phyloP scores from a whole-genome alignment of 2,329 filamentous ascomycete species.

The Calonectria crousiana region DNA sequence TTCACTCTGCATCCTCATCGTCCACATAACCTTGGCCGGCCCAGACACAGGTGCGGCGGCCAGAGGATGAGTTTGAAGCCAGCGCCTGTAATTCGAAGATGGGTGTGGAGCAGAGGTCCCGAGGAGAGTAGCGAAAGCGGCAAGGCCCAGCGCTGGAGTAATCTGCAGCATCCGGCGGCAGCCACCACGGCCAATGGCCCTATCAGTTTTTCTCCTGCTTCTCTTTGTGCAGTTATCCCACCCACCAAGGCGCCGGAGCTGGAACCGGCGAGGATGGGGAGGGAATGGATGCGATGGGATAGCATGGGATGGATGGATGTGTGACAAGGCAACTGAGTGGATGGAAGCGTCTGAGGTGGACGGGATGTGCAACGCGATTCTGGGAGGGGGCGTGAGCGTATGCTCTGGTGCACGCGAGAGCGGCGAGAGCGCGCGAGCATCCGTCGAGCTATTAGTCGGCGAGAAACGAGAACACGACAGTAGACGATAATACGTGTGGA shows the following conservation, averaged over 20 bases:
- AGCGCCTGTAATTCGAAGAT: neutral
- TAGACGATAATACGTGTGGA: conserved; percentile 7
- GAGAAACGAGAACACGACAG: conserved; percentile 16
- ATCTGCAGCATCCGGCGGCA: conserved; percentile 14
- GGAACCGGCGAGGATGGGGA: conserved; percentile 36
- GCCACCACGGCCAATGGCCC: conserved; percentile 6
- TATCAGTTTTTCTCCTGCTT: neutral
- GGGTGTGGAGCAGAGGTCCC: conserved; percentile 1
- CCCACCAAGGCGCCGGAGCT: conserved; percentile 38
- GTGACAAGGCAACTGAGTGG: conserved; percentile 20
- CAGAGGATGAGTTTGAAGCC: neutral
- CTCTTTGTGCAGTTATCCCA: conserved; percentile 19
- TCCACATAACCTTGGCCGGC: neutral
- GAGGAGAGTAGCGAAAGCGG: conserved; percentile 7
- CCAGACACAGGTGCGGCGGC: neutral
- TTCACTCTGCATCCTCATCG: neutral
- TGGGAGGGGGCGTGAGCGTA: conserved; percentile 22
- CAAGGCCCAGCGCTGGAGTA: conserved; percentile 14
- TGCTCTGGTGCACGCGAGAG: neutral
- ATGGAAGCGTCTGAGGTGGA: conserved; percentile 13
- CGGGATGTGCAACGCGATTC: conserved; percentile 12
- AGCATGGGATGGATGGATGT: conserved; percentile 3
- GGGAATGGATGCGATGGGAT: conserved; percentile 25
- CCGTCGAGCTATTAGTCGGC: neutral
- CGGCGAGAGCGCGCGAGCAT: conserved; percentile 5